Conservation (phyloP, 495 filamentous ascomycete genomes). For the Podospora australis region DNA sequence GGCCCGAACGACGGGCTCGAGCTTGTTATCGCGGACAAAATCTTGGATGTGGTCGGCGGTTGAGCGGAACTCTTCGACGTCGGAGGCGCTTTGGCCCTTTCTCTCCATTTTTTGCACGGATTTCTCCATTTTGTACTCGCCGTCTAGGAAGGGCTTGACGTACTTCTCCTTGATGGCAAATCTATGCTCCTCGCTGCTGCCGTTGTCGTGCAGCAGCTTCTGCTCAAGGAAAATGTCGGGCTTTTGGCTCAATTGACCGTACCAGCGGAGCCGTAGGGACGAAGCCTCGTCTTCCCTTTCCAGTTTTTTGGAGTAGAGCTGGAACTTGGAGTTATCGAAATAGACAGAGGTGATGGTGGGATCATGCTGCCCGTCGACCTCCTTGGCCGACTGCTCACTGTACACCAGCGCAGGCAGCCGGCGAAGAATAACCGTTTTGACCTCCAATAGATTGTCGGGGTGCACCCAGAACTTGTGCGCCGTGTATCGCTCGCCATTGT, state of each 20-base stretch:
- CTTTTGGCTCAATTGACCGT: constrained; percentile 69
- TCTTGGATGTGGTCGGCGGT: constrained; percentile 72
- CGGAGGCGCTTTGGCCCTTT: constrained; percentile 50
- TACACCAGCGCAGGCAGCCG: constrained; percentile 87
- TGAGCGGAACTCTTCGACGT: constrained; percentile 60
- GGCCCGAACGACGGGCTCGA: constrained; percentile 81
- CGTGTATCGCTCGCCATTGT: constrained; percentile 64
- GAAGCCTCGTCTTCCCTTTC: constrained; percentile 67
- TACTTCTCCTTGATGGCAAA: constrained; percentile 92
- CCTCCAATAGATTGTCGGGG: constrained; percentile 85
- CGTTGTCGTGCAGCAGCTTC: constrained; percentile 72
- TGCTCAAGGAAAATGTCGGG: constrained; percentile 81
- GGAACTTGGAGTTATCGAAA: constrained; percentile 82
- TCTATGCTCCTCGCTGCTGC: constrained; percentile 66
- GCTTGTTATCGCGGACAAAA: constrained; percentile 67
- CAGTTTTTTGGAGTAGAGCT: constrained; percentile 80
- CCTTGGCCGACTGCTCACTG: constrained; percentile 75
- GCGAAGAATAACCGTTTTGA: constrained; percentile 89
- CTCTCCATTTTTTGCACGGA: constrained; percentile 75
- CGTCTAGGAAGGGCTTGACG: constrained; percentile 78
- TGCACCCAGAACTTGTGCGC: constrained; percentile 99
- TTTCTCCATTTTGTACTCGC: constrained; percentile 90
- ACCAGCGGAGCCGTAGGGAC: constrained; percentile 86
- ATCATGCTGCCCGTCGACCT: constrained; percentile 68
- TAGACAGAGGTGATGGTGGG: constrained; percentile 93